These are phyloP conservation scores for Scheffersomyces lignicola DNA, from an alignment of 1,139 yeast species.

Conservation along the genomic window DNA sequence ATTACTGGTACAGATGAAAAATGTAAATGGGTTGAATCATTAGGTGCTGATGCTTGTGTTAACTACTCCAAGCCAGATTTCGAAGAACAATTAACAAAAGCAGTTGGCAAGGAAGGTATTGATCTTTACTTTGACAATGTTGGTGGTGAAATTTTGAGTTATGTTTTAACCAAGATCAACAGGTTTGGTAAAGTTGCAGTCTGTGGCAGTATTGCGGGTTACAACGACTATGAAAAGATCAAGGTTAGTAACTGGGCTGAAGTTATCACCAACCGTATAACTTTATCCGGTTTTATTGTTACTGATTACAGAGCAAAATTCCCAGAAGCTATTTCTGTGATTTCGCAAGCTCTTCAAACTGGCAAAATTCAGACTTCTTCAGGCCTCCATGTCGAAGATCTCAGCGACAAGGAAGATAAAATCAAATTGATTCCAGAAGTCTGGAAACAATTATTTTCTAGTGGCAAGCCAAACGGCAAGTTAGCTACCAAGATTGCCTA, in stretches of 20 bases:
- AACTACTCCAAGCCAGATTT: conserved; percentile 53
- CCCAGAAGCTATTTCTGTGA: conserved; percentile 30
- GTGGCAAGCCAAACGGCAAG: conserved; percentile 35
- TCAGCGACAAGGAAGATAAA: conserved; percentile 20
- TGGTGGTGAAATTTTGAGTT: conserved; percentile 58
- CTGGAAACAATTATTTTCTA: conserved; percentile 31
- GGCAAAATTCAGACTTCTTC: conserved; percentile 37
- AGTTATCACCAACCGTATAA: conserved; percentile 46
- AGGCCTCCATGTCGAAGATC: conserved; percentile 25
- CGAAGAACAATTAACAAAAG: conserved; percentile 39
- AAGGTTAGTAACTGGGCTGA: conserved; percentile 37
- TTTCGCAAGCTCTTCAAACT: conserved; percentile 29
- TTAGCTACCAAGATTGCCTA: conserved; percentile 30
- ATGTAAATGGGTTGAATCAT: conserved; percentile 49
- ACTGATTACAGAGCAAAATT: conserved; percentile 31
- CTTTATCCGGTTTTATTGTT: conserved; percentile 47
- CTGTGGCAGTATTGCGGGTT: conserved; percentile 62
- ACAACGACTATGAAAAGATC: conserved; percentile 40
- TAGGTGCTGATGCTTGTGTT: conserved; percentile 53
- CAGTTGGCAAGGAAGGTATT: conserved; percentile 40
- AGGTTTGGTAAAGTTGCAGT: conserved; percentile 47
- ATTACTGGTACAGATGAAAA: conserved; percentile 61
- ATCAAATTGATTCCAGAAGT: conserved; percentile 28
- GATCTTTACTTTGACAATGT: conserved; percentile 57
- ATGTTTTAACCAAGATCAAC: conserved; percentile 39